Percentiles rank a stretch among this genome's conserved stretches.
Evolutionary conservation across 495 filamentous ascomycete genomes (phyloP).

Genomic region (Penicillium cosmopolitanum): DNA sequence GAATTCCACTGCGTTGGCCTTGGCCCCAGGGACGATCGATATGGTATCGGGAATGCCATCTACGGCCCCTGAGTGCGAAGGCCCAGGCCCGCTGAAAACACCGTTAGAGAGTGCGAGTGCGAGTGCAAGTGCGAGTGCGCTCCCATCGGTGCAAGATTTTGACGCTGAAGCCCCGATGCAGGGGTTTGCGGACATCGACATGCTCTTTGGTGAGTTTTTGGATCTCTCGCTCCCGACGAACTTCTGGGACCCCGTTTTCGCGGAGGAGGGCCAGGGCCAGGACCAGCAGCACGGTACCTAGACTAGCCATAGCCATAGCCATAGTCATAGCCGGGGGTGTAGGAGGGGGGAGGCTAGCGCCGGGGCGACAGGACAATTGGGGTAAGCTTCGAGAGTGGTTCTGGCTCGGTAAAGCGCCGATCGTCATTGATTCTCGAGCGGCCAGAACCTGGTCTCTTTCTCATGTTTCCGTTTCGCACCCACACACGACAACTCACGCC

Average conservation of each 20-base stretch:
- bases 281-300: constrained; percentile 4
- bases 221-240: constrained; percentile 47
- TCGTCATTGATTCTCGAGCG: constrained; percentile 2
- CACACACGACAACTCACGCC: neutral
- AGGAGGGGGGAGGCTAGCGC: neutral
- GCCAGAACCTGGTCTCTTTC: constrained; percentile 8
- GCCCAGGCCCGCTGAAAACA: neutral
- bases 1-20: neutral
- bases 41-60: constrained; percentile 3
- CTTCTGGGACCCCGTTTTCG: constrained; percentile 49
- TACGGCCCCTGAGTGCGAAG: neutral
- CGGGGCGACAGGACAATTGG: neutral
- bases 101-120: constrained; percentile 1
- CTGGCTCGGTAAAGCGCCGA: constrained; percentile 2
- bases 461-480: neutral
- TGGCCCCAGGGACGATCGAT: neutral
- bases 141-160: constrained; percentile 3
- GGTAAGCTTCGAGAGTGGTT: constrained; percentile 5
- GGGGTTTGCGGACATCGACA: constrained; percentile 45
- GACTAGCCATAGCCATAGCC: neutral
- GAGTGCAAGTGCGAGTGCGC: neutral
- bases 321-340: no score
- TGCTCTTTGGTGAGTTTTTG: constrained; percentile 45
- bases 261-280: constrained; percentile 22
- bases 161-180: constrained; percentile 8